Percentiles rank a stretch among this genome's conserved stretches.
These are phyloP conservation scores for Trichoderma sp. DNA, from an alignment of 2,329 filamentous ascomycete species.

Conservation along the genomic window DNA sequence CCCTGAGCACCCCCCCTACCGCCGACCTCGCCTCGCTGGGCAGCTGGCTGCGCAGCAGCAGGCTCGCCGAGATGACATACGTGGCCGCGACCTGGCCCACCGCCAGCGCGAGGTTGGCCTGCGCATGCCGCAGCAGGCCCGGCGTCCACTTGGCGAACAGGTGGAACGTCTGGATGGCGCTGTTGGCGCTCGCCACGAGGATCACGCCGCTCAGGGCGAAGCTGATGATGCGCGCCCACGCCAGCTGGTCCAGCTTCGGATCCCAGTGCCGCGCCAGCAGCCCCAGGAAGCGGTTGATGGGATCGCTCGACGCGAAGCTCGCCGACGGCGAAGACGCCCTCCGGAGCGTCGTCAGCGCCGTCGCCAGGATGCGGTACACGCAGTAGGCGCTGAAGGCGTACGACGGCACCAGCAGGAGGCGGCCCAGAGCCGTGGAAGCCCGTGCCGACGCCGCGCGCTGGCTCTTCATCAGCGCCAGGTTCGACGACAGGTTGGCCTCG, in stretches of 20 bases:
- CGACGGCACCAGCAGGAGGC: constrained; percentile 61
- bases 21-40: constrained; percentile 75
- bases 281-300: constrained; percentile 80
- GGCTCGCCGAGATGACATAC: constrained; percentile 79
- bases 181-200: constrained; percentile 77
- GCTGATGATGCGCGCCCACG: constrained; percentile 83
- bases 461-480: constrained; percentile 63
- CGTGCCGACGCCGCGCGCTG: constrained; percentile 66
- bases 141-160: constrained; percentile 78
- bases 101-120: constrained; percentile 76
- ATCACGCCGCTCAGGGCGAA: constrained; percentile 83
- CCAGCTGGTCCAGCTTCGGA: constrained; percentile 75
- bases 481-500: constrained; percentile 69
- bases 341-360: constrained; percentile 66
- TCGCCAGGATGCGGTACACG: constrained; percentile 78
- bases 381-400: constrained; percentile 80
- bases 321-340: constrained; percentile 50
- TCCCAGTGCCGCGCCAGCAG: constrained; percentile 83
- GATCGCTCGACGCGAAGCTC: constrained; percentile 70
- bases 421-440: constrained; percentile 67
- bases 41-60: constrained; percentile 77
- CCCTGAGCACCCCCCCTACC: constrained; percentile 75
- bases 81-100: constrained; percentile 81
- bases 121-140: constrained; percentile 69
- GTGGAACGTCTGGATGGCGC: constrained; percentile 81